phyloP scores from a whole-genome alignment of 2,329 filamentous ascomycete species.

The Bipolaris zeicola region DNA sequence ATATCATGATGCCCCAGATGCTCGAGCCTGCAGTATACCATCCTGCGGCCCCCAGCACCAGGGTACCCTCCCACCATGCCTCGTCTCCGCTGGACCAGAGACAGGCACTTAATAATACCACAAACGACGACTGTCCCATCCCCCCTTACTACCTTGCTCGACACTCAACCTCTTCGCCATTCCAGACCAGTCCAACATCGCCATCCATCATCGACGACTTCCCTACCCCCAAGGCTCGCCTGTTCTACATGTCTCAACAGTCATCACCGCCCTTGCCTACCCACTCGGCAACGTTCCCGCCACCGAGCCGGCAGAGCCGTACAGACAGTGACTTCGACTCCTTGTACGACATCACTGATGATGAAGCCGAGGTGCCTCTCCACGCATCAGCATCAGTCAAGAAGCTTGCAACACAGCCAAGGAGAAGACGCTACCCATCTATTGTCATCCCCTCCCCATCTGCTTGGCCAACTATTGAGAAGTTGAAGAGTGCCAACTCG shows the following conservation, averaged over 20 bases:
- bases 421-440: slow-evolving; percentile 60
- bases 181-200: slow-evolving; percentile 40
- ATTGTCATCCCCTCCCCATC: slow-evolving; percentile 64
- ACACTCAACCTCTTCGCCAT: slow-evolving; percentile 40
- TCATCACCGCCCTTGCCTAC: slow-evolving; percentile 57
- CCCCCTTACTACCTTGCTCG: slow-evolving; percentile 48
- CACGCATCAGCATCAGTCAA: slow-evolving; percentile 60
- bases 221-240: slow-evolving; percentile 71
- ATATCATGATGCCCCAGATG: slow-evolving; percentile 54
- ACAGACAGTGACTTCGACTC: slow-evolving; percentile 80
- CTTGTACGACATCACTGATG: slow-evolving; percentile 82
- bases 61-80: slow-evolving; percentile 31
- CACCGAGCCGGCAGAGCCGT: slow-evolving; percentile 68
- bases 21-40: slow-evolving; percentile 58
- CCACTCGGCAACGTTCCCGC: slow-evolving; percentile 49
- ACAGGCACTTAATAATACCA: slow-evolving; percentile 66
- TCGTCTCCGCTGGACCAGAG: slow-evolving; percentile 62
- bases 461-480: slow-evolving; percentile 63
- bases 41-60: slow-evolving; percentile 34
- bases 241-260: slow-evolving; percentile 58
- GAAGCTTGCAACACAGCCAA: slow-evolving; percentile 42
- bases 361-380: slow-evolving; percentile 66
- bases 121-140: slow-evolving; percentile 55
- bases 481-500: slow-evolving; percentile 61
- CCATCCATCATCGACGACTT: slow-evolving; percentile 64